phyloP scores from a whole-genome alignment of 257 asterid species.

The Phtheirospermum japonicum region DNA sequence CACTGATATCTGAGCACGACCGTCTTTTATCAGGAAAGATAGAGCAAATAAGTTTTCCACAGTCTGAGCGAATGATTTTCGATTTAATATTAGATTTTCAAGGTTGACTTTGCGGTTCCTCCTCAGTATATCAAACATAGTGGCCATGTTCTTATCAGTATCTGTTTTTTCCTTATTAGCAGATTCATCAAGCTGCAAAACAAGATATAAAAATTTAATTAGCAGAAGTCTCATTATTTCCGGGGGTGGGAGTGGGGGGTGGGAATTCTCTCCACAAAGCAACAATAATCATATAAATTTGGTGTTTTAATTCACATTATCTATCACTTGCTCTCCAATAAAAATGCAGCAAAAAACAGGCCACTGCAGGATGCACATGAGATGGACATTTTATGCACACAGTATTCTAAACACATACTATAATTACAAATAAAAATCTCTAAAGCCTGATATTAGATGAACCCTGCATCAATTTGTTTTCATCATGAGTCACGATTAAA shows the following conservation, averaged over 20 bases:
- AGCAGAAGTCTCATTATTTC: not conserved
- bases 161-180: constrained; percentile 60
- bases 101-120: constrained; percentile 60
- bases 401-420: not conserved
- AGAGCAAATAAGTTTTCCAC: constrained; percentile 93
- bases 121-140: constrained; percentile 70
- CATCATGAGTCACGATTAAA: not conserved
- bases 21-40: constrained; percentile 86
- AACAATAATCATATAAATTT: too few relatives aligned
- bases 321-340: too few relatives aligned
- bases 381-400: too few relatives aligned
- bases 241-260: too few relatives aligned
- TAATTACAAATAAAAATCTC: not conserved
- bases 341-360: too few relatives aligned
- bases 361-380: too few relatives aligned
- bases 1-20: constrained; percentile 70
- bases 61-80: constrained; percentile 82
- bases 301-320: too few relatives aligned
- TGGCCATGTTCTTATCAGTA: constrained; percentile 90
- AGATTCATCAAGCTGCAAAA: constrained; percentile 55
- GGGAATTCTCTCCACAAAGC: constrained; percentile 8
- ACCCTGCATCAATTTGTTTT: constrained; percentile 2
- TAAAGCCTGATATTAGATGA: not conserved
- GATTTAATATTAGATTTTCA: constrained; percentile 65
- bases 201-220: not conserved